Percentiles rank a stretch among this genome's conserved stretches.
These are phyloP conservation scores for Pythium aristosporum DNA, from an alignment of 352 stramenopile species.

Conservation along the genomic window DNA sequence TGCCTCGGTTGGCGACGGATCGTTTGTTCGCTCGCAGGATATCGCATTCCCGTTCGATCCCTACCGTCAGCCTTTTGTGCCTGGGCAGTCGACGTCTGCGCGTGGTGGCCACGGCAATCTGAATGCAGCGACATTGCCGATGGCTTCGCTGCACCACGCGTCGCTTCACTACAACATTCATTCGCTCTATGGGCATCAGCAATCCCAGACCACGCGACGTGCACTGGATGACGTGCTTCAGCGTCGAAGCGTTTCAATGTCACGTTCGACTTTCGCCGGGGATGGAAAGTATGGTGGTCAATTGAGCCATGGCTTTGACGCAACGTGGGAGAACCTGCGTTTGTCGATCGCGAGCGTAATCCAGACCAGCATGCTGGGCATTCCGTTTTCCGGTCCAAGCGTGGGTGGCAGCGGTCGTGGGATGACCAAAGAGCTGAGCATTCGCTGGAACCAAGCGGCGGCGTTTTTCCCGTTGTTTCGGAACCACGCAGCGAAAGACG, in stretches of 20 bases:
- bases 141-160: slow-evolving; percentile 61
- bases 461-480: slow-evolving; percentile 78
- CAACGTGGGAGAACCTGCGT: slow-evolving; percentile 81
- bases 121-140: slow-evolving; percentile 74
- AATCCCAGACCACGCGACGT: slow-evolving; percentile 50
- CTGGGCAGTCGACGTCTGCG: slow-evolving; percentile 45
- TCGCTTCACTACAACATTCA: slow-evolving; percentile 88
- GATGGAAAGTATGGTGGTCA: slow-evolving; percentile 64
- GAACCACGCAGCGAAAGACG: slow-evolving; percentile 56
- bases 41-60: slow-evolving; percentile 80
- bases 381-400: slow-evolving; percentile 68
- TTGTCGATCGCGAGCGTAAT: slow-evolving; percentile 69
- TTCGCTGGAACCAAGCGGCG: slow-evolving; percentile 82
- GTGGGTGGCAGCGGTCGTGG: slow-evolving; percentile 53
- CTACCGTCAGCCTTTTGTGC: slow-evolving; percentile 75
- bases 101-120: slow-evolving; percentile 61
- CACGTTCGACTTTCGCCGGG: slow-evolving; percentile 66
- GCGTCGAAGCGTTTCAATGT: slow-evolving; percentile 67
- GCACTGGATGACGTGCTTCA: slow-evolving; percentile 49
- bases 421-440: slow-evolving; percentile 66
- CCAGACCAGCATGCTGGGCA: slow-evolving; percentile 76
- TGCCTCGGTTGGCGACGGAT: background rate
- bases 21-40: slow-evolving; percentile 67
- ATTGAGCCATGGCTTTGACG: slow-evolving; percentile 47
- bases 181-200: slow-evolving; percentile 74